Evolutionary conservation across 768 basidiomycete species (phyloP), one percentile per base, ranked within the genome.

Genomic region (Obba rivulosa): DNA sequence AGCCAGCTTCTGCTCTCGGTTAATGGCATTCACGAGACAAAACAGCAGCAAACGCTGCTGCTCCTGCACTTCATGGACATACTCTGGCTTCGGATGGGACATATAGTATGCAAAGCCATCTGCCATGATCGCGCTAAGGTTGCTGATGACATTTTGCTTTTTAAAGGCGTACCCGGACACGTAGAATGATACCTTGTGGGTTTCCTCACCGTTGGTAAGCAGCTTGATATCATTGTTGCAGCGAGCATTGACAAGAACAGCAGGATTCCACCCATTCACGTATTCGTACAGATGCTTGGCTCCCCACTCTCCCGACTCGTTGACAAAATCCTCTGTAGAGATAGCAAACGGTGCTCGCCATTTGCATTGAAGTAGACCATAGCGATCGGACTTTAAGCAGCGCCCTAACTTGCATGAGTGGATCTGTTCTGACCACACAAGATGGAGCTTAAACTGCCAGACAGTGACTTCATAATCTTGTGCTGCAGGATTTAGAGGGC

Each of bases 201-300:
- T 72, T 1, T 70, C 68, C 0, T 20, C 20, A 0, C 64, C 67
- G 56, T 68, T 68, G 0, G 67, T 70, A 0, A 76, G 21, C 0
- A 77, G 48, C 42, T 77, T 76, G 0, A 41, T 39, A 46, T 78
- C 70, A 45, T 75, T 66, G 48, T 78, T 77, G 47, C 67, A 72
- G 0, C 60, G 50, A 0, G 46, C 43, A 25, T 57, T 53, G 3
- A 62, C 23, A 0, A 62, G 23, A 1, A 74, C 52, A 0, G 45
- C 45, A 0, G 68, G 69, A 16, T 58, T 59, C 59, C 53, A 62
- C 2, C 1, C 42, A 37, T 65, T 65, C 13, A 64, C 4, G 31
- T 44, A 57, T 1, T 43, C 52, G 36, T 49, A 59, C 23, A 34
- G 2, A 1, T 57, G 43, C 21, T 55, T 52, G 8, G 49, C 34